A percentile compares a stretch with the other conserved stretches of the same genome.
phyloP scores from a whole-genome alignment of 2,329 filamentous ascomycete species.

The Ceratocystis lukuohia region DNA sequence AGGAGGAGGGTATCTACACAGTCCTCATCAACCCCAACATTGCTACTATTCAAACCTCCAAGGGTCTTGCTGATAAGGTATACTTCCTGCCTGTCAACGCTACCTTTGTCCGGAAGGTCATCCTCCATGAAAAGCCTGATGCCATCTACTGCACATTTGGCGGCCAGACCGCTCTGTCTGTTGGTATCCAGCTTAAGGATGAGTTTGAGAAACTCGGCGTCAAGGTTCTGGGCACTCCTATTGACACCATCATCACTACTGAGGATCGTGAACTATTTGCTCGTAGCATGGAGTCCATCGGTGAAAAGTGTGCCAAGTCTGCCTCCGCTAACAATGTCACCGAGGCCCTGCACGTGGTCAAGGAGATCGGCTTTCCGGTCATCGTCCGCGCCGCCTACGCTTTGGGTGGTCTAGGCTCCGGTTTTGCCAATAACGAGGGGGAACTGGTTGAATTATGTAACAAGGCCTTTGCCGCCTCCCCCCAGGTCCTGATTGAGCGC shows the following conservation, averaged over 20 bases:
- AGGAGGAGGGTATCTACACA: conserved; percentile 96
- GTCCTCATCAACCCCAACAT: conserved; percentile 99
- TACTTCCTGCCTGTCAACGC: conserved; percentile 96
- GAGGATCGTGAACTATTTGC: conserved; percentile 97
- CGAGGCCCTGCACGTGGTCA: conserved; percentile 77
- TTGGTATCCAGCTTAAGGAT: conserved; percentile 94
- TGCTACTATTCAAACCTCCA: conserved; percentile 95
- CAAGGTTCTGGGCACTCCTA: conserved; percentile 87
- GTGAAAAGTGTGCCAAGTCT: conserved; percentile 95
- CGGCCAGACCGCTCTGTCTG: conserved; percentile 90
- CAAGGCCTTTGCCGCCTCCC: conserved; percentile 88
- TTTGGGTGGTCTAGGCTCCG: conserved; percentile 84
- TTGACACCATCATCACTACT: conserved; percentile 95
- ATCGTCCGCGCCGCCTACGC: conserved; percentile 96
- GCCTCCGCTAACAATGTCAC: conserved; percentile 80
- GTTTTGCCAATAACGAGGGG: conserved; percentile 78
- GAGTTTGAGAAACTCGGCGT: conserved; percentile 89
- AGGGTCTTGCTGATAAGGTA: conserved; percentile 94
- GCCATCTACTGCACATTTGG: conserved; percentile 97
- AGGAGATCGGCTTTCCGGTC: conserved; percentile 88
- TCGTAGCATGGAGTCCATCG: conserved; percentile 94
- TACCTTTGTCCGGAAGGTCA: conserved; percentile 95
- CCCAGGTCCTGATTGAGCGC: conserved; percentile 89
- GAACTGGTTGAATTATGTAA: conserved; percentile 80
- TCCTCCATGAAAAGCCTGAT: conserved; percentile 84